Base-by-base conservation (phyloP, 305 asterid genomes). In the Fraxinus albicans region DNA sequence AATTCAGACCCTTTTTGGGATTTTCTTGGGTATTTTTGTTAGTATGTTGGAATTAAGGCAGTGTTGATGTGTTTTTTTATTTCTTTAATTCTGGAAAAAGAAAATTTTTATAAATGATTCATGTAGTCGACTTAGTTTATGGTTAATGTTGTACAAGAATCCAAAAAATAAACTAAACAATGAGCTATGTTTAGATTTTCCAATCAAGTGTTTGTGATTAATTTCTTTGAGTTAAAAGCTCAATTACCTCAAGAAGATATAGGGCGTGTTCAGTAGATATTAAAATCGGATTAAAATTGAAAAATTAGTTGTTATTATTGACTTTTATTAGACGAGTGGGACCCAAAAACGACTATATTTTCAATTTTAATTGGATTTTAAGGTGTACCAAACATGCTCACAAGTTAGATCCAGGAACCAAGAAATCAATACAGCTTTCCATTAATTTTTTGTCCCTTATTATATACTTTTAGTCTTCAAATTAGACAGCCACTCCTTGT, bases 401-500 rank as follows among this genome's bases (percentile, higher is more conserved):
- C 0, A 6, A 74, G 76, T 85, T 73, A 81, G 85, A 77, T 82
- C 74, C 78, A 83, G 80, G 10, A 55, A 78, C 63, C 33, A 31
- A 73, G 63, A 79, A 55, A n/a, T 77, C 77, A n/a, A 6, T 83
- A 65, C 31, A 29, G 29, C 29, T 23, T 38, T 19, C 29, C 36
- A 80, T 80, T 58, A 5, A 44, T 25, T 38, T 77, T 42, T 40
- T 77, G 27, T 29, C 2, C 31, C 33, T 58, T 75, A 74, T 74
- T 23, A 53, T 72, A 10, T 42, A n/a, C 58, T 35, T 29, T 70
- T 2, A 75, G 53, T 31, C 21, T 79, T 81, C 60, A 81, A 87
- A 77, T n/a, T n/a, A 55, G 72, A 79, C 53, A 82, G 76, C 86
- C 86, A 83, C 76, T 69, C 73, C 81, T 36, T 21, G 19, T 73